phyloP scores from a whole-genome alignment of 495 filamentous ascomycete species.

The Penicillium argentinense region DNA sequence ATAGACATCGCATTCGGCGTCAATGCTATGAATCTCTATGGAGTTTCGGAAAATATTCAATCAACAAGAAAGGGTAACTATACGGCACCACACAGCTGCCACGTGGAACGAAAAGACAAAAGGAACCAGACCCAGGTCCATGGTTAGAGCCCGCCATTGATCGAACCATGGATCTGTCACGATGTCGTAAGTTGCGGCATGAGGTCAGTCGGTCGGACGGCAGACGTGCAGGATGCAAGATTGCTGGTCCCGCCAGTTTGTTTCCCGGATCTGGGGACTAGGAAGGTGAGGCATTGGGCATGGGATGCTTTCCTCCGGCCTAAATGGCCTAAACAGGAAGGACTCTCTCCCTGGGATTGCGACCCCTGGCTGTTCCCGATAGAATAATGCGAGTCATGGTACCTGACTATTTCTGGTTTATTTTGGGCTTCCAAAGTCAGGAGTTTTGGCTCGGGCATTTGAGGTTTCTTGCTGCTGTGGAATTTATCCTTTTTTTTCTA shows the following conservation, averaged over 20 bases:
- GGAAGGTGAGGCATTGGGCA: not conserved
- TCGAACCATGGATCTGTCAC: slow-evolving; percentile 1
- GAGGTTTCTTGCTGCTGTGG: too few relatives aligned
- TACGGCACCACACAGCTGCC: not conserved
- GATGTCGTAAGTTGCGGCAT: not conserved
- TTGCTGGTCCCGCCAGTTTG: not conserved
- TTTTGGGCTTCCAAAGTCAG: too few relatives aligned
- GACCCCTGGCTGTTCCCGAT: not conserved
- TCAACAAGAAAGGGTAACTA: too few relatives aligned
- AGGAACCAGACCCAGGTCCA: not conserved
- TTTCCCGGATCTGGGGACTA: not conserved
- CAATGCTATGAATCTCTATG: too few relatives aligned
- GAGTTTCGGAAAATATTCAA: too few relatives aligned
- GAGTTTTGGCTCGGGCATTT: too few relatives aligned
- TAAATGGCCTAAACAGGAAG: slow-evolving; percentile 3
- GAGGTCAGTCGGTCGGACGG: slow-evolving; percentile 14
- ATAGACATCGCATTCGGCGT: too few relatives aligned
- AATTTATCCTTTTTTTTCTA: too few relatives aligned
- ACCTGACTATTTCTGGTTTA: too few relatives aligned
- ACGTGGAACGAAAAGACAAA: not conserved
- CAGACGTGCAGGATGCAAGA: slow-evolving; percentile 12
- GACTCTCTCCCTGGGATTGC: slow-evolving; percentile 6
- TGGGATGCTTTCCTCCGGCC: not conserved
- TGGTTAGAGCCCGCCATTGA: not conserved
- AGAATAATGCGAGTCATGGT: not conserved